These are phyloP conservation scores for Paraglomus brasilianum DNA, from an alignment of 192 early-diverging fungal genomes.

Conservation along the genomic window DNA sequence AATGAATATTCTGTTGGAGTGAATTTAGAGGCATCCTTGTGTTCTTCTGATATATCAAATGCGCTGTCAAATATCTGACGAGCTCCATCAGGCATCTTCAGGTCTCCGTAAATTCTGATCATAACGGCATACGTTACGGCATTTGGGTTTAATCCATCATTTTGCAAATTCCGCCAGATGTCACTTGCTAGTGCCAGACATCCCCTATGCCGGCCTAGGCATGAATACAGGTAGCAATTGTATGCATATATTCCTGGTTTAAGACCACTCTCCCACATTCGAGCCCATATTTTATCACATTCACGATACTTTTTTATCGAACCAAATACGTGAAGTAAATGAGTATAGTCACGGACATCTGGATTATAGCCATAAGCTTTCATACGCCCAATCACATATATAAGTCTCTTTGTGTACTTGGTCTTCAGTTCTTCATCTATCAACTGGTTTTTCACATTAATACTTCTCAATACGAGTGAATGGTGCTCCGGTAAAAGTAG, in stretches of 20 bases:
- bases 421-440: neutral
- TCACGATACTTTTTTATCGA: neutral
- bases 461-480: constrained; percentile 9
- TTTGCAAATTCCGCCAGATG: no score
- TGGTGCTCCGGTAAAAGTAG: constrained; percentile 15
- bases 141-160: no score
- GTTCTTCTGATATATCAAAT: no score
- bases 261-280: neutral
- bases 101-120: no score
- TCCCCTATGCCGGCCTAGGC: neutral
- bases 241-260: constrained; percentile 4
- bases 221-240: constrained; percentile 21
- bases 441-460: neutral
- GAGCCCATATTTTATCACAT: constrained; percentile 13
- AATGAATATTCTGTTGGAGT: no score
- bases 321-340: constrained; percentile 18
- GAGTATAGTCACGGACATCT: constrained; percentile 7
- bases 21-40: no score
- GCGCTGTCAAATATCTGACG: no score
- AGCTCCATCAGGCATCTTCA: no score
- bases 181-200: neutral
- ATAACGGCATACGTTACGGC: no score
- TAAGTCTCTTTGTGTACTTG: neutral
- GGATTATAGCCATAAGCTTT: constrained; percentile 5
- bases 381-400: constrained; percentile 13